phyloP scores from a whole-genome alignment of 192 early-diverging fungal genomes.

The Backusella sp. region DNA sequence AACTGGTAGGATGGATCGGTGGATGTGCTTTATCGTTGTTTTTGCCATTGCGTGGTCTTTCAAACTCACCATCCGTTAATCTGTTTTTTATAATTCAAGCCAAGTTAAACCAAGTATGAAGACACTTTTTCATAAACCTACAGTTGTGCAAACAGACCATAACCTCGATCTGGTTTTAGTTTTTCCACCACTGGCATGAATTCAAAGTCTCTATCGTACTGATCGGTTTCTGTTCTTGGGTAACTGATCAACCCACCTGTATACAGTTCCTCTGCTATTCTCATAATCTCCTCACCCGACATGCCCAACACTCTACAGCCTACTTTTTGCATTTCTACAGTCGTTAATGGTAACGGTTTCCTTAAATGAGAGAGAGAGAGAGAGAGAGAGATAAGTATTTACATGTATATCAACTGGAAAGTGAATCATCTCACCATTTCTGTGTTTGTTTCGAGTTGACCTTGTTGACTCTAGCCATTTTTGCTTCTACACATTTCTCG shows the following conservation, averaged over 20 bases:
- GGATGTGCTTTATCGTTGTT: conserved; percentile 98
- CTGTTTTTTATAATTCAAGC: conserved; percentile 28
- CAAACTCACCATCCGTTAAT: conserved; percentile 66
- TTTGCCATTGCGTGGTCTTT: conserved; percentile 73
- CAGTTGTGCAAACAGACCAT: conserved; percentile 46
- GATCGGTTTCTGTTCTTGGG: conserved; percentile 95
- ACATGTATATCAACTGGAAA: background rate
- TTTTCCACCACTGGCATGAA: conserved; percentile 62
- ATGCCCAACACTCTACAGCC: conserved; percentile 70
- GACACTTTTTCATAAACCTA: conserved; percentile 15
- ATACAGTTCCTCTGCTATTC: conserved; percentile 85
- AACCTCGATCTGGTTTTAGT: conserved; percentile 49
- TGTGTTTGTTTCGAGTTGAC: conserved; percentile 64
- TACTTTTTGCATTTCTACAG: conserved; percentile 89
- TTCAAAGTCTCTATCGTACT: conserved; percentile 78
- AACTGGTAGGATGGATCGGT: conserved; percentile 88
- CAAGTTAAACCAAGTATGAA: no score
- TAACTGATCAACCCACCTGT: conserved; percentile 90
- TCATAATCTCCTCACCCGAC: conserved; percentile 79
- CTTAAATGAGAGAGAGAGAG: conserved; percentile 32
- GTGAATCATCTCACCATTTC: conserved; percentile 63
- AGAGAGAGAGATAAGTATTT: no score
- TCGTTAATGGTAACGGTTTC: conserved; percentile 90
- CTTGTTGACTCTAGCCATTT: conserved; percentile 54
- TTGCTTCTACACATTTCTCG: conserved; percentile 66